Evolutionary conservation across 305 asterid genomes (phyloP).

Genomic region (Caryopteris hybrid): DNA sequence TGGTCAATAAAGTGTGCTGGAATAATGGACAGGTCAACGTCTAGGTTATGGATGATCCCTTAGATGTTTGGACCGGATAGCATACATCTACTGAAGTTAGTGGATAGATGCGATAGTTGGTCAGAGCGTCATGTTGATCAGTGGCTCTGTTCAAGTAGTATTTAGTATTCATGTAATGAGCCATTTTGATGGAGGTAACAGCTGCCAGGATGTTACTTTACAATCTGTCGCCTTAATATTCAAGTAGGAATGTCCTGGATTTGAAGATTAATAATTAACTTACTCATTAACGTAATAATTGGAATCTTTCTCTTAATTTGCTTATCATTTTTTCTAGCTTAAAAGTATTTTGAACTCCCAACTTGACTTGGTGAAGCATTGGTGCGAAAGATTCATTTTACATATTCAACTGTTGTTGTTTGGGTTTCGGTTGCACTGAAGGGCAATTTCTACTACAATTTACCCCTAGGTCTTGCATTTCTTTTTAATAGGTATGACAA

Average conservation of each 20-base stretch:
- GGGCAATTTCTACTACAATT: constrained; percentile 13
- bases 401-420: constrained; percentile 6
- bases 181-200: neutral
- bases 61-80: neutral
- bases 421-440: constrained; percentile 1
- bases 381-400: neutral
- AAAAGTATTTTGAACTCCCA: neutral
- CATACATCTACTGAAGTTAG: neutral
- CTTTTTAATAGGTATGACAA: constrained; percentile 65
- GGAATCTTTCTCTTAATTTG: too few species aligned
- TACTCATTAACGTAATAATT: too few species aligned
- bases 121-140: neutral
- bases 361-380: neutral
- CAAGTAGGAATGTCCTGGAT: constrained; percentile 6
- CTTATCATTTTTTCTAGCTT: neutral
- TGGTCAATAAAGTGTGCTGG: neutral
- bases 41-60: neutral
- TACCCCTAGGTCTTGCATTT: constrained; percentile 2
- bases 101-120: neutral
- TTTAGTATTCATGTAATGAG: neutral
- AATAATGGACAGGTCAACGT: neutral
- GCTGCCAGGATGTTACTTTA: neutral
- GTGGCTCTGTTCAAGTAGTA: neutral
- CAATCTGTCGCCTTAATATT: neutral
- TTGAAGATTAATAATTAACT: neutral